Percentiles rank a stretch among this genome's conserved stretches.
Evolutionary conservation across 2,329 filamentous ascomycete genomes (phyloP).

Genomic region (Talaromyces sp.): DNA sequence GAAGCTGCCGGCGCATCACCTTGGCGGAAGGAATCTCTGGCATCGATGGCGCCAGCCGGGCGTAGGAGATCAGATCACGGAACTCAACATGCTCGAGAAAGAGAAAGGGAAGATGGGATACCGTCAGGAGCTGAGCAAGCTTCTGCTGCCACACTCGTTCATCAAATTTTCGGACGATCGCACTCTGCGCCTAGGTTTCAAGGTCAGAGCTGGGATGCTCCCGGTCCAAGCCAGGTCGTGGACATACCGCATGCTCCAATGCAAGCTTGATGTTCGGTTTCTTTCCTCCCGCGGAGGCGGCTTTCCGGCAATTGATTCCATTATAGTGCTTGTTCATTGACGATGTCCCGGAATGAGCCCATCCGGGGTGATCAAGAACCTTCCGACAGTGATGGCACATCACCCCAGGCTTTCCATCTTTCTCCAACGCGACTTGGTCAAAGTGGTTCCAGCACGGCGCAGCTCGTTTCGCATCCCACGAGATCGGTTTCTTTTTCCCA

Average conservation of each 20-base stretch:
- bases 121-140: not conserved
- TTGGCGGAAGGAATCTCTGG: not conserved
- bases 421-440: not conserved
- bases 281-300: too few species aligned
- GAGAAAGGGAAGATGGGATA: not conserved
- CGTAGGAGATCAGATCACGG: not conserved
- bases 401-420: not conserved
- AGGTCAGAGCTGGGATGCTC: too few species aligned
- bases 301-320: too few species aligned
- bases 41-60: not conserved
- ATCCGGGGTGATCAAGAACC: not conserved
- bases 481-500: too few species aligned
- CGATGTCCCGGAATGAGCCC: too few species aligned
- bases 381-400: not conserved
- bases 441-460: not conserved
- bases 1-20: not conserved
- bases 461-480: too few species aligned
- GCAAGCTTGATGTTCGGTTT: too few species aligned
- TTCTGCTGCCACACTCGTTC: conserved; percentile 35
- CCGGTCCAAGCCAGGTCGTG: too few species aligned
- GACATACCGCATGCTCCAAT: too few species aligned
- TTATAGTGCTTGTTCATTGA: too few species aligned
- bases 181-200: too few species aligned
- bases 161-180: not conserved
- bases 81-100: not conserved